phyloP scores from a whole-genome alignment of 352 stramenopile genomes.

The Pythium dissimile region DNA sequence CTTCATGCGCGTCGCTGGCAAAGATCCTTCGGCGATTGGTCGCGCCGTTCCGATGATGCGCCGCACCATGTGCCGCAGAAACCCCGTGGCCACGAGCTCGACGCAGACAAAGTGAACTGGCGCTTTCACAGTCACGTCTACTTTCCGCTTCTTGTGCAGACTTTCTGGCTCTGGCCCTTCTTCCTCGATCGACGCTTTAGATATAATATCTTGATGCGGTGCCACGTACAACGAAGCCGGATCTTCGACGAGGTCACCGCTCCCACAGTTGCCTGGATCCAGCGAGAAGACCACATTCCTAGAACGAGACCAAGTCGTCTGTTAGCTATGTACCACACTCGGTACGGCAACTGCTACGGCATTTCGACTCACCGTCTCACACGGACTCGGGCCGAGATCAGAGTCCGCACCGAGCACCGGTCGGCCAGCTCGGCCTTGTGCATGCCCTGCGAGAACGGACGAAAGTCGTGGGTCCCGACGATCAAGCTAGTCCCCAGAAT shows the following conservation, averaged over 20 bases:
- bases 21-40: slow-evolving; percentile 71
- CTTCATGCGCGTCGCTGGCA: slow-evolving; percentile 50
- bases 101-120: slow-evolving; percentile 80
- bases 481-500: too few species aligned
- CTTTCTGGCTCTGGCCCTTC: too few species aligned
- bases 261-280: slow-evolving; percentile 48
- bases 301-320: too few species aligned
- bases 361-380: slow-evolving; percentile 42
- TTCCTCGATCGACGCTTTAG: background rate
- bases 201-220: background rate
- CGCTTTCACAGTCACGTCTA: slow-evolving; percentile 7
- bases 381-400: slow-evolving; percentile 58
- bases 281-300: slow-evolving; percentile 77
- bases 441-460: slow-evolving; percentile 75
- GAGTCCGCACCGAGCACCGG: slow-evolving; percentile 60
- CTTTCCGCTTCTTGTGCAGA: slow-evolving; percentile 35
- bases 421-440: slow-evolving; percentile 55
- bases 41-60: slow-evolving; percentile 80
- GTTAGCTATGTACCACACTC: too few species aligned
- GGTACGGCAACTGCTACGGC: background rate
- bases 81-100: slow-evolving; percentile 79
- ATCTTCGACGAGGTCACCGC: slow-evolving; percentile 47
- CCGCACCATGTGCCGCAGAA: slow-evolving; percentile 86
- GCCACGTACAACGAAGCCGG: slow-evolving; percentile 24
- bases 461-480: slow-evolving; percentile 74